Conservation (phyloP, 2,329 filamentous ascomycete genomes). For the Aspergillus flavus region DNA sequence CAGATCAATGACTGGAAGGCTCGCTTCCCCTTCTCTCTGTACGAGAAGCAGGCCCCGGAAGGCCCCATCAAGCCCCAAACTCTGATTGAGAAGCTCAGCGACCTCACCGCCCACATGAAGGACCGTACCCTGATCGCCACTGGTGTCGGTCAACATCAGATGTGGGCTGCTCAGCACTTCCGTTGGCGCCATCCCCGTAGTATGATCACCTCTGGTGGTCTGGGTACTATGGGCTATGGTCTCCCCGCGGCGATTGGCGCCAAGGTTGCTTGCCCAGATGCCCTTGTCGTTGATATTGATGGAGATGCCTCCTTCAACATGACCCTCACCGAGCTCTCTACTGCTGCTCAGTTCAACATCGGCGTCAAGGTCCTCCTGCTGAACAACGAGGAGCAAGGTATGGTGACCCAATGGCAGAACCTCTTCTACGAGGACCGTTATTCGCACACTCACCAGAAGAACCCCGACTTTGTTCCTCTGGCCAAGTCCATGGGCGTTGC, state of each 20-base stretch:
- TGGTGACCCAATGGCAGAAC: slow-evolving; percentile 98
- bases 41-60: slow-evolving; percentile 73
- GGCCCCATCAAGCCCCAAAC: slow-evolving; percentile 93
- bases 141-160: slow-evolving; percentile 96
- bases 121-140: slow-evolving; percentile 85
- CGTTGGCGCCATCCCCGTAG: slow-evolving; percentile 87
- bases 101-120: slow-evolving; percentile 78
- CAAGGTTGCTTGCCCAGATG: slow-evolving; percentile 80
- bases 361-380: slow-evolving; percentile 91
- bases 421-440: slow-evolving; percentile 96
- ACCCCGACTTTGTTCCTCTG: slow-evolving; percentile 95
- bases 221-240: slow-evolving; percentile 95
- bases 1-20: slow-evolving; percentile 91
- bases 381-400: slow-evolving; percentile 97
- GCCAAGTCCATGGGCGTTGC: slow-evolving; percentile 89
- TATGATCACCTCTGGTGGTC: slow-evolving; percentile 94
- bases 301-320: slow-evolving; percentile 99
- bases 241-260: slow-evolving; percentile 93
- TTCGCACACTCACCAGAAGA: slow-evolving; percentile 87
- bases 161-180: slow-evolving; percentile 98
- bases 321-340: slow-evolving; percentile 94
- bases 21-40: slow-evolving; percentile 81
- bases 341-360: slow-evolving; percentile 93
- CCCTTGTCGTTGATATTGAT: slow-evolving; percentile 92
- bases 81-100: slow-evolving; percentile 85